phyloP scores from a whole-genome alignment of 352 stramenopile species.

The Pythium rishiriense region DNA sequence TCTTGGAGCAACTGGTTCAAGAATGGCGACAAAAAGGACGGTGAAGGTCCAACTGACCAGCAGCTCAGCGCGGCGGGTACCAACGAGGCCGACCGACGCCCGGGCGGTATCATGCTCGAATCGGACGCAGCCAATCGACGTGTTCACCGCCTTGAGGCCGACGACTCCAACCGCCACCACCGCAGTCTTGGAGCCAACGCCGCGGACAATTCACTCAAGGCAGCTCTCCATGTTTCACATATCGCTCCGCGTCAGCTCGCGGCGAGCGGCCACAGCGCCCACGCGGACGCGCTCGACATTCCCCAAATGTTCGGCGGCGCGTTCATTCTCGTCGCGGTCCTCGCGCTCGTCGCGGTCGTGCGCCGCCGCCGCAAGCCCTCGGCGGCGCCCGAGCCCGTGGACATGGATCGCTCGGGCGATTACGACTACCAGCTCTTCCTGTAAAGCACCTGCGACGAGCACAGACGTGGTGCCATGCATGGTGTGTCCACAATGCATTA shows the following conservation, averaged over 20 bases:
- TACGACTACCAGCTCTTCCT: constrained; percentile 26
- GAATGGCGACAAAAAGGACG: not conserved
- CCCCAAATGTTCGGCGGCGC: constrained; percentile 23
- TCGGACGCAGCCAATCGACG: not conserved
- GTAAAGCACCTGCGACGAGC: not conserved
- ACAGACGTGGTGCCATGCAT: not conserved
- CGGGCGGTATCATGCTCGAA: not conserved
- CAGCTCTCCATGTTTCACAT: too few relatives aligned
- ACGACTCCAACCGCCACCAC: not conserved
- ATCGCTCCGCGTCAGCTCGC: not conserved
- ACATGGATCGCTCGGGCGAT: not conserved
- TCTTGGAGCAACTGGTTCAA: not conserved
- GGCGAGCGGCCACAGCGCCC: not conserved
- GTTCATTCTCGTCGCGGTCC: constrained; percentile 18
- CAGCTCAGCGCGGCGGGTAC: not conserved
- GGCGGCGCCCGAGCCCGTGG: not conserved
- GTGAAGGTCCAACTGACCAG: not conserved
- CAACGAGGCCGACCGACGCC: not conserved
- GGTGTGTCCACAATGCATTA: not conserved
- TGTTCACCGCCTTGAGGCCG: not conserved
- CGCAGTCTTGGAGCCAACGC: too few relatives aligned
- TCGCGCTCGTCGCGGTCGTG: constrained; percentile 17
- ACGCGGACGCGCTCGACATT: not conserved
- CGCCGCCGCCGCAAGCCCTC: constrained; percentile 13
- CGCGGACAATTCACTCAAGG: too few relatives aligned